Evolutionary conservation across 2,329 filamentous ascomycete species (phyloP).

Genomic region (Colletotrichum karsti): DNA sequence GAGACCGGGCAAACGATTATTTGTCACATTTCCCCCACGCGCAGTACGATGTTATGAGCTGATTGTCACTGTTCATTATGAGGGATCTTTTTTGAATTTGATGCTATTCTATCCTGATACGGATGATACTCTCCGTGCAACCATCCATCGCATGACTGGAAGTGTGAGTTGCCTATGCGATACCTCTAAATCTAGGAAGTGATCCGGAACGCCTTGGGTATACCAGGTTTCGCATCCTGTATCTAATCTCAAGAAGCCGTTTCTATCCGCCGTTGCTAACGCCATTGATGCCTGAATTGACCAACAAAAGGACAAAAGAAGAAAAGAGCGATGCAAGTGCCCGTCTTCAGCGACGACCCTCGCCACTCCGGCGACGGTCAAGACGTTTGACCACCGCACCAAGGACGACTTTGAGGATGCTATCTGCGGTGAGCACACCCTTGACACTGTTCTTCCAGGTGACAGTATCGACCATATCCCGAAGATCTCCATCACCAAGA

Average conservation of each 20-base stretch:
- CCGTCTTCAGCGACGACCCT: constrained; percentile 8
- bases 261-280: neutral
- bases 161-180: too few species aligned
- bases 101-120: too few species aligned
- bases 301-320: neutral
- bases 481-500: constrained; percentile 64
- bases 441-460: constrained; percentile 66
- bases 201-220: constrained; percentile 10
- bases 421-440: constrained; percentile 67
- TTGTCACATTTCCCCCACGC: too few species aligned
- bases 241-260: neutral
- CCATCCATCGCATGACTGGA: too few species aligned
- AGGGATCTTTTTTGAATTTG: too few species aligned
- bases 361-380: constrained; percentile 38
- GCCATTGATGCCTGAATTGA: constrained; percentile 2
- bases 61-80: too few species aligned
- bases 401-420: constrained; percentile 83
- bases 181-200: too few species aligned
- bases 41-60: too few species aligned
- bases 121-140: too few species aligned
- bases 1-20: too few species aligned
- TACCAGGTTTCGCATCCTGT: neutral
- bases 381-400: constrained; percentile 72
- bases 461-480: constrained; percentile 94
- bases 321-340: neutral